Evolutionary conservation across 352 stramenopile genomes (phyloP).

Genomic region (Globisporangium uncinulatum): DNA sequence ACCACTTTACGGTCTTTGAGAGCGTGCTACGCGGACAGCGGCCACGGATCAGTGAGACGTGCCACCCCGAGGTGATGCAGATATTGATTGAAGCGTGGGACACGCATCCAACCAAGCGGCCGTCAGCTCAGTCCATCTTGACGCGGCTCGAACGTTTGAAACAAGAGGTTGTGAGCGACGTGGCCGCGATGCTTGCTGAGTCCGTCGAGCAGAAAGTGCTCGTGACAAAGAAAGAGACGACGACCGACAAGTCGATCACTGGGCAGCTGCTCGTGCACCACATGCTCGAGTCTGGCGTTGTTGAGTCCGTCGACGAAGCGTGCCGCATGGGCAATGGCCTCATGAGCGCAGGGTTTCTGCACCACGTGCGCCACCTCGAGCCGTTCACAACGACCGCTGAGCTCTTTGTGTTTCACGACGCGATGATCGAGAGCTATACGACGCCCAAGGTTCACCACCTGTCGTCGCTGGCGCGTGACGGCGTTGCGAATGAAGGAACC

Average conservation of each 20-base stretch:
- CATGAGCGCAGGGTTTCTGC: constrained; percentile 27
- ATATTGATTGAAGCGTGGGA: constrained; percentile 53
- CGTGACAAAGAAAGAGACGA: constrained; percentile 19
- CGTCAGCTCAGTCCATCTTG: constrained; percentile 45
- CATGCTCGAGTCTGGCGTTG: constrained; percentile 37
- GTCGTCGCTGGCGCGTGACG: constrained; percentile 1
- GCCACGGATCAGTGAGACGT: constrained; percentile 14
- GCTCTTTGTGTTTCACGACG: constrained; percentile 27
- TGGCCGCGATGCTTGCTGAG: constrained; percentile 29
- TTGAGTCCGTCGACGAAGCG: constrained; percentile 13
- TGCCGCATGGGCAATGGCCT: constrained; percentile 32
- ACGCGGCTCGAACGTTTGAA: constrained; percentile 43
- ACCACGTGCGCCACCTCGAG: constrained; percentile 24
- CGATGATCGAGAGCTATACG: constrained; percentile 9
- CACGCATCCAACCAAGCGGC: constrained; percentile 35
- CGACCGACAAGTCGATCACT: constrained; percentile 22
- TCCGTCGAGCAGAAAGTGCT: constrained; percentile 23
- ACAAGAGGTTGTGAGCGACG: constrained; percentile 33
- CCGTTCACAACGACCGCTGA: constrained; percentile 17
- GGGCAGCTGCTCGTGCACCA: constrained; percentile 52
- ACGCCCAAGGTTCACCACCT: constrained; percentile 25
- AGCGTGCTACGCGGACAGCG: constrained; percentile 21
- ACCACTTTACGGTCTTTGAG: constrained; percentile 25
- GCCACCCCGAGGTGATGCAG: constrained; percentile 25
- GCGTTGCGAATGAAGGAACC: constrained; percentile 1